Evolutionary conservation across 1,284 basidiomycete species (phyloP), one percentile per base, ranked within the genome.

Genomic region (Sutorius eximius): DNA sequence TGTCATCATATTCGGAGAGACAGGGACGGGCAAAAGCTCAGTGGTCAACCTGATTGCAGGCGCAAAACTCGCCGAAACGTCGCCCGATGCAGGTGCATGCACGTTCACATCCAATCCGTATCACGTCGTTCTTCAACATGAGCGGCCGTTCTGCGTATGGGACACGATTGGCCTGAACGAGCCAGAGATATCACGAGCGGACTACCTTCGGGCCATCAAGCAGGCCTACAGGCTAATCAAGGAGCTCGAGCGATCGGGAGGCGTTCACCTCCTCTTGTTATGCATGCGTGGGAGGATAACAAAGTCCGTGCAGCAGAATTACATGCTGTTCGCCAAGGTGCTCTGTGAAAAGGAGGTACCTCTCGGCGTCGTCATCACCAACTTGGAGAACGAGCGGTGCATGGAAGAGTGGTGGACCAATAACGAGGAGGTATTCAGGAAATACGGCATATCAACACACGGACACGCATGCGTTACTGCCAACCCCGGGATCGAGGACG

Each of bases 141-240:
- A 55, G 33, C 51, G 49, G 33, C 49, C 53, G 3, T 64, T 58
- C 37, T 47, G 61, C 18, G 38, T 66, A 48, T 69, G 64, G 67
- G 75, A 75, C 49, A 76, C 75, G 18, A 61, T 71, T 22, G 76
- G 76, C 30, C 65, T 77, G 12, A 65, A 75, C 47, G 75, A 77
- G 43, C 67, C 71, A 36, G 55, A 64, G 22, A 27, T 67, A 59
- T 15, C 53, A 30, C 44, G 34, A 13, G 52, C 52, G 0, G 44
- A 64, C 59, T 55, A 66, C 59, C 51, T 67, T 61, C 51, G 68
- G 1, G 67, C 74, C 1, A 66, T 77, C 47, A 61, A 68, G 13
- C 55, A 70, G 40, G 68, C 69, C 3, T 62, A 70, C 12, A 52
- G 49, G 10, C 57, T 77, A 27, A 57, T 78, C 50, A 62, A 61